Percentiles rank a stretch among this genome's conserved stretches.
Evolutionary conservation across 2,329 filamentous ascomycete genomes (phyloP).

Genomic region (Xylaria sp.): DNA sequence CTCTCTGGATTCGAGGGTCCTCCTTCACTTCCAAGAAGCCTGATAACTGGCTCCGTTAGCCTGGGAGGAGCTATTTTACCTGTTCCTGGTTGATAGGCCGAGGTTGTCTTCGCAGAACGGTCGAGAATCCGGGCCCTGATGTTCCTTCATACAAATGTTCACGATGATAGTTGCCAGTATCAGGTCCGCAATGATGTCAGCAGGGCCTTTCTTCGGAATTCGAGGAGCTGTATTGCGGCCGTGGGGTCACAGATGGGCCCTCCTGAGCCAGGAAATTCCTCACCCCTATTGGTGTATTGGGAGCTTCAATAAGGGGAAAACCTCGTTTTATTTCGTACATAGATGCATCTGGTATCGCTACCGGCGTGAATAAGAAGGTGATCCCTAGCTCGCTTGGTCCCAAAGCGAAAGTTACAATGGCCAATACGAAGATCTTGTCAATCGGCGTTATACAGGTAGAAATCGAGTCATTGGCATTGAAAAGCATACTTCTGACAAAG

Average conservation of each 20-base stretch:
- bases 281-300: constrained; percentile 35
- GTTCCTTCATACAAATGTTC: background rate
- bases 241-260: constrained; percentile 28
- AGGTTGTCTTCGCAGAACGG: too few relatives aligned
- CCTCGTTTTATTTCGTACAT: too few relatives aligned
- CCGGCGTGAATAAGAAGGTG: too few relatives aligned
- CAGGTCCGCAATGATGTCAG: constrained; percentile 53
- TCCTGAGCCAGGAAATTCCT: constrained; percentile 33
- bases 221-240: constrained; percentile 30
- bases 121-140: background rate
- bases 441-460: too few relatives aligned
- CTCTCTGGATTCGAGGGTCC: constrained; percentile 38
- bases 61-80: constrained; percentile 20
- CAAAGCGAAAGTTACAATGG: too few relatives aligned
- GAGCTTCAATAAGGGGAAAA: constrained; percentile 20
- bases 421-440: too few relatives aligned
- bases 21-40: constrained; percentile 19
- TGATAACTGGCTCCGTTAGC: constrained; percentile 20
- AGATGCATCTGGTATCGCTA: too few relatives aligned
- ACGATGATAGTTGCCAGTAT: constrained; percentile 36
- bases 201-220: constrained; percentile 37
- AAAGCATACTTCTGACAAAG: too few relatives aligned
- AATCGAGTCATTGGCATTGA: too few relatives aligned
- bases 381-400: too few relatives aligned
- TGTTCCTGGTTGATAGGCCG: too few relatives aligned